Base-by-base conservation (phyloP, 2,329 filamentous ascomycete genomes). In the Hypoxylon sp. region DNA sequence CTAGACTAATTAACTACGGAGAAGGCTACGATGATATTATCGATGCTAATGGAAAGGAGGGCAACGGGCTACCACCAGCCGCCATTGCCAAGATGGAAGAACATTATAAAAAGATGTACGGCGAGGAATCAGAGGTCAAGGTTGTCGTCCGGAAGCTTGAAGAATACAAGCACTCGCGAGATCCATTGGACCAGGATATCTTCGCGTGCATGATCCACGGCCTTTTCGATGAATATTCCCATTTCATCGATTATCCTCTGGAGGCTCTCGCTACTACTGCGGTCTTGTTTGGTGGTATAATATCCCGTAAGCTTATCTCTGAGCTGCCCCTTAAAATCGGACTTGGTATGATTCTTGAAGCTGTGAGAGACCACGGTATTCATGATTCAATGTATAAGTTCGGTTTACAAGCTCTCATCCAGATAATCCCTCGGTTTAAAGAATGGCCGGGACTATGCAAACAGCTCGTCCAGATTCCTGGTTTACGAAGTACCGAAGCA, bases 191-290 rank as follows among this genome's bases (percentile, higher is more conserved):
- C 65, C 96, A 98, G 77, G 96, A 99, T 76, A 87, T 97, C 5
- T 99, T 99, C 77, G 92, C 95, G 12, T 97, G 95, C 81, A 99
- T 99, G 94, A 97, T 99, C 34, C 94, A 97, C 74, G 96, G 96
- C 0, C 83, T 99, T 3, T 97, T 99, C 73, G 96, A 99, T 73
- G 96, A 99, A 81, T 99, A 97, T 77, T 91, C 91, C 59, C 96
- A 97, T 75, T 99, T 97, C 77, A 88, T 91, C 41, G 94, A 96
- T 74, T 99, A 99, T 78, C 96, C 96, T 0, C 84, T 97, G n/a
- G 95, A 97, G 75, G 96, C 96, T 5, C 83, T 99, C 53, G 95
- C 95, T 6, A 98, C 95, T 9, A 99, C 96, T 0, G 95, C 96
- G 3, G 94, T 99, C 8, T 86, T 99, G 27, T 99, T 99, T 77